Evolutionary conservation across 1,139 yeast genomes (phyloP).

Genomic region (Geotrichum histeridarum): DNA sequence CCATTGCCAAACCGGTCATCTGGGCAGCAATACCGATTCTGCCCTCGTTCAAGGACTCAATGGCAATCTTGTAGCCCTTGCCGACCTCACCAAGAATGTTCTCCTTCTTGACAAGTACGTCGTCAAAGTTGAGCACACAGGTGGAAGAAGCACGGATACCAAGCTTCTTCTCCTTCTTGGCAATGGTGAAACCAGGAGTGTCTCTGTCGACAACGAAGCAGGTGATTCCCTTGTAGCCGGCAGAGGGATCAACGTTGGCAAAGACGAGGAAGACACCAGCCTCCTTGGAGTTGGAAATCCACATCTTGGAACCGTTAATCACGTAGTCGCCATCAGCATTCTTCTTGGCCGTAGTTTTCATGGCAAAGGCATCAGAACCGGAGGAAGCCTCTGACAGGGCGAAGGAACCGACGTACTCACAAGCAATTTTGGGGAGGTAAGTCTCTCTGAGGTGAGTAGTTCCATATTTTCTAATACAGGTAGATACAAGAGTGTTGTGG

Average conservation of each 20-base stretch:
- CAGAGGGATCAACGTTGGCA: slow-evolving; percentile 41
- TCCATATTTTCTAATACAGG: slow-evolving; percentile 41
- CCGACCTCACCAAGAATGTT: slow-evolving; percentile 43
- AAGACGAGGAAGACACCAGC: slow-evolving; percentile 42
- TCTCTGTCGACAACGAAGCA: slow-evolving; percentile 42
- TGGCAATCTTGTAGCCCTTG: slow-evolving; percentile 45
- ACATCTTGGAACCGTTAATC: slow-evolving; percentile 42
- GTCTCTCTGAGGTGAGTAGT: slow-evolving; percentile 37
- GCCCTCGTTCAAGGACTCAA: slow-evolving; percentile 44
- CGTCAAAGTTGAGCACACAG: slow-evolving; percentile 42
- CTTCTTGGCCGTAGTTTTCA: slow-evolving; percentile 38
- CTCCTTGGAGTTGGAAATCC: slow-evolving; percentile 45
- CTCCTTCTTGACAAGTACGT: slow-evolving; percentile 41
- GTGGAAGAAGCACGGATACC: slow-evolving; percentile 45
- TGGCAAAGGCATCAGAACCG: slow-evolving; percentile 45
- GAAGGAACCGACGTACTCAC: slow-evolving; percentile 40
- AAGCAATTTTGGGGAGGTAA: slow-evolving; percentile 40
- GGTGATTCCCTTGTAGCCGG: slow-evolving; percentile 45
- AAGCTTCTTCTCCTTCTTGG: slow-evolving; percentile 45
- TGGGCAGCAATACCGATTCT: slow-evolving; percentile 47
- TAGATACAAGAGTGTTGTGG: slow-evolving; percentile 44
- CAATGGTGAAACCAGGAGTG: slow-evolving; percentile 39
- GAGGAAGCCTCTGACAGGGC: slow-evolving; percentile 43
- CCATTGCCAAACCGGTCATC: slow-evolving; percentile 45
- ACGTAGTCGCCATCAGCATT: slow-evolving; percentile 38